Base-by-base conservation (phyloP, 805 yeast species). In the Debaryomyces prosopidis region DNA sequence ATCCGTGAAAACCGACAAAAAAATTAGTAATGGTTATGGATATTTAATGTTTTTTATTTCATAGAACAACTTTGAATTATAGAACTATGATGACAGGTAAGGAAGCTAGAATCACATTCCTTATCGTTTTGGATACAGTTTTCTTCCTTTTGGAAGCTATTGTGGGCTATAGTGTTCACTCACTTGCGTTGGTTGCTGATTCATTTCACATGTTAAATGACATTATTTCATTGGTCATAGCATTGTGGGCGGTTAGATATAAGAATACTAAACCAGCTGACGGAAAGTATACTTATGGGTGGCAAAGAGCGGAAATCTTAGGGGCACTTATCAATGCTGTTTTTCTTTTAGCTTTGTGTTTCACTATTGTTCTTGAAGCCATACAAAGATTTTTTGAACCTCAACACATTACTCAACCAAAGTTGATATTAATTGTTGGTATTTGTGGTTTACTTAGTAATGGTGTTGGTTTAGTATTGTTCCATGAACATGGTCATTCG, bases 201-300 rank as follows among this genome's bases (percentile, higher is more conserved):
- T 86, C 98, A 1, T 94, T 92, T 78, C 99, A 92, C 66, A 94
- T 94, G 98, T 75, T 92, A 52, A 92, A 94, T 69, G 99, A 92
- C 68, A 88, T 92, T 44, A 82, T 92, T 47, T 89, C 97, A 1
- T 73, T 92, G 30, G 52, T 91, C 15, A 90, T 92, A 41, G 99
- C 99, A 0, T 71, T 91, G 27, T 92, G 97, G 97, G 99, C 99
- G 0, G 98, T 94, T 16, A 80, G 80, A 50, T 96, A 90, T 10
- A 90, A 97, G 43, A 86, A 86, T 55, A 81, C 81, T 33, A 80
- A 82, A 57, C 81, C 83, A 23, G 94, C 96, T 1, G 94, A 89
- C 62, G 85, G 94, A 2, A 84, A 84, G 46, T 92, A 88, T 69
- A 94, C 98, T 2, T 92, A 94, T 59, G 99, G 99, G 14, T 89